A percentile compares a stretch with the other conserved stretches of the same genome.
phyloP scores from a whole-genome alignment of 345 rosid genomes.

The Ricinus communis region DNA sequence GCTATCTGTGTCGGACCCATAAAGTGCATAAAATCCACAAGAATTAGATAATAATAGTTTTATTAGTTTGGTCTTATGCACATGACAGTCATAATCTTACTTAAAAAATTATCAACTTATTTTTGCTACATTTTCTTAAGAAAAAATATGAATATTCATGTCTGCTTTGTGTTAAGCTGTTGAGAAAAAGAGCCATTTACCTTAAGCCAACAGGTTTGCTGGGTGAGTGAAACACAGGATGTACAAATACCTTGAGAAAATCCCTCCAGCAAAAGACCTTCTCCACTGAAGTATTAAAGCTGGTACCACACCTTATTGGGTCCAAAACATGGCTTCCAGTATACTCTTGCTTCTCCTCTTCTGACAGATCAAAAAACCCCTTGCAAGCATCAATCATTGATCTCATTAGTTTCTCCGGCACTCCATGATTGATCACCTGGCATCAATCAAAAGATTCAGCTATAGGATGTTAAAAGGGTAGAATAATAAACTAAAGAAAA shows the following conservation, averaged over 20 bases:
- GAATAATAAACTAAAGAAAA: neutral
- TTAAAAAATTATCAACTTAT: too few species aligned
- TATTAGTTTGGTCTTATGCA: too few species aligned
- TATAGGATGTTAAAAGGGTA: neutral
- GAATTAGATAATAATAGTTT: too few species aligned
- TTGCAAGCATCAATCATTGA: conserved; percentile 29
- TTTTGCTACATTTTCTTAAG: too few species aligned
- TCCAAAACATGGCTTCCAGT: conserved; percentile 44
- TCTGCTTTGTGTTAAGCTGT: too few species aligned
- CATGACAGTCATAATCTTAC: too few species aligned
- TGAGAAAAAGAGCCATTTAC: too few species aligned
- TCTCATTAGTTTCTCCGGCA: conserved; percentile 35
- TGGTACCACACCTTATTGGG: conserved; percentile 54
- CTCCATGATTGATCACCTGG: conserved; percentile 54
- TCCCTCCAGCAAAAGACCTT: conserved; percentile 51
- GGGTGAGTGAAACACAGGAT: conserved; percentile 49
- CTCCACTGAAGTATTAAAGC: conserved; percentile 49
- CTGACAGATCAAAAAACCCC: conserved; percentile 43
- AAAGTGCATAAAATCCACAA: too few species aligned
- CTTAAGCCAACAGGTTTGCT: conserved; percentile 44
- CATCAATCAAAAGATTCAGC: neutral
- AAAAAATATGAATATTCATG: too few species aligned
- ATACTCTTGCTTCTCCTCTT: conserved; percentile 47
- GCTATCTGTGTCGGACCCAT: too few species aligned
- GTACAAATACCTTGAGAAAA: conserved; percentile 44